Conservation (phyloP, 2,329 filamentous ascomycete species). For the Hypoxylon sp. region DNA sequence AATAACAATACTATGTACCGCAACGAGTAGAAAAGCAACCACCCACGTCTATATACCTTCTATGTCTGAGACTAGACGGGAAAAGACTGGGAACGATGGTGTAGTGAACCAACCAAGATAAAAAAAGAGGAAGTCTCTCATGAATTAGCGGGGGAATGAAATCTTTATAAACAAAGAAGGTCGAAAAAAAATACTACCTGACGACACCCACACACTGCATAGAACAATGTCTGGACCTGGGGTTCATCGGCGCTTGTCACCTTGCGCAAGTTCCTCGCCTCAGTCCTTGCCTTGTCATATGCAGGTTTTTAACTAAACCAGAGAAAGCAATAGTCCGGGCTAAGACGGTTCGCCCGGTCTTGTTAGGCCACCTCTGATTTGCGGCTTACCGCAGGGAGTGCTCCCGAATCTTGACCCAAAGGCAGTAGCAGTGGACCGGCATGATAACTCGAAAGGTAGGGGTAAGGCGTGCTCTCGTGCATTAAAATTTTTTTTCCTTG, state of each 20-base stretch:
- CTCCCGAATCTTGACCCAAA: constrained; percentile 10
- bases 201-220: constrained; percentile 43
- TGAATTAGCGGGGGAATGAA: constrained; percentile 23
- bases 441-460: constrained; percentile 19
- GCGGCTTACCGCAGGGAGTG: constrained; percentile 31
- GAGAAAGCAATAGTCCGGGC: constrained; percentile 30
- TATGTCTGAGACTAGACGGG: constrained; percentile 22
- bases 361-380: constrained; percentile 32
- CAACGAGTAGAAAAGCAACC: neutral
- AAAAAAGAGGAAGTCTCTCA: constrained; percentile 12
- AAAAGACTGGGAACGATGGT: constrained; percentile 16
- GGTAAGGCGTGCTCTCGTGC: constrained; percentile 32
- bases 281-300: constrained; percentile 25
- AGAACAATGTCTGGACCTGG: constrained; percentile 36
- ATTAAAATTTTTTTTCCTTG: constrained; percentile 35
- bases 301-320: constrained; percentile 25
- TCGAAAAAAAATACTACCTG: constrained; percentile 37
- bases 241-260: constrained; percentile 38
- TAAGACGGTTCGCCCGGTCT: constrained; percentile 14
- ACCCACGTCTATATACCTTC: constrained; percentile 1
- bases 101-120: constrained; percentile 27
- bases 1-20: constrained; percentile 12
- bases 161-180: constrained; percentile 42
- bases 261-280: constrained; percentile 23
- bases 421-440: constrained; percentile 26